Evolutionary conservation across 225 moss, liverwort and hornwort genomes (phyloP).

Genomic region (Sphagnum contortum): DNA sequence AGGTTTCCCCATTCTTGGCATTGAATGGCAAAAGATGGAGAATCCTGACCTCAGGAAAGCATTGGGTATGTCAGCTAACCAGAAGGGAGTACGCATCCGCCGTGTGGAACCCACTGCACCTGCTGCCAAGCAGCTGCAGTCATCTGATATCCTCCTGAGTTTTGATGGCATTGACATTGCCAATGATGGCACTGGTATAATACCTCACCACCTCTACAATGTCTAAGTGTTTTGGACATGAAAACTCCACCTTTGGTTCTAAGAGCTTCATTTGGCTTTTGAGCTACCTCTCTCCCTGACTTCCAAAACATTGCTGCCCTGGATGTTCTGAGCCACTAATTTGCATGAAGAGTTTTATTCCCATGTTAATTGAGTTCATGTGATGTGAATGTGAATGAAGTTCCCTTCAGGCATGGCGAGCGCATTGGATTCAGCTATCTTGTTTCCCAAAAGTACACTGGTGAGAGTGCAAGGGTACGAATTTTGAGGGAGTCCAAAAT

Average conservation of each 20-base stretch:
- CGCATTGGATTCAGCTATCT: constrained; percentile 99
- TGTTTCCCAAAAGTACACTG: constrained; percentile 98
- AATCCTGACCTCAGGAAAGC: constrained; percentile 96
- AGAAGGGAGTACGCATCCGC: constrained; percentile 94
- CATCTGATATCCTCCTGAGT: constrained; percentile 92
- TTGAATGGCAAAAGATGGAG: constrained; percentile 99
- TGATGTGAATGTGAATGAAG: constrained; percentile 37
- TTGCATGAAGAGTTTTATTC: too few relatives aligned
- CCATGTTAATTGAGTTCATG: too few relatives aligned
- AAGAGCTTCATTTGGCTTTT: too few relatives aligned
- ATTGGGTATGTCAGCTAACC: constrained; percentile 78
- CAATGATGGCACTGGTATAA: constrained; percentile 91
- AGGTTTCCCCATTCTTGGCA: constrained; percentile 96
- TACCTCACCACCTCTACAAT: constrained; percentile 4
- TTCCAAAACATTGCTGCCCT: too few relatives aligned
- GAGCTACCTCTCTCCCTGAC: too few relatives aligned
- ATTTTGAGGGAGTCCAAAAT: constrained; percentile 78
- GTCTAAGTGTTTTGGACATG: too few relatives aligned
- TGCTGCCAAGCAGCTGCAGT: constrained; percentile 69
- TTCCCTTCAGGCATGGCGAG: constrained; percentile 99
- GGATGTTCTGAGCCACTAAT: too few relatives aligned
- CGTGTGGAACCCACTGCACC: constrained; percentile 98
- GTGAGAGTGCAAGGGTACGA: constrained; percentile 85
- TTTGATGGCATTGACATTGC: constrained; percentile 93
- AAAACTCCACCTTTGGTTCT: too few relatives aligned